Evolutionary conservation across 2,329 filamentous ascomycete species (phyloP).

Genomic region (Ophiostoma triangulosporum): DNA sequence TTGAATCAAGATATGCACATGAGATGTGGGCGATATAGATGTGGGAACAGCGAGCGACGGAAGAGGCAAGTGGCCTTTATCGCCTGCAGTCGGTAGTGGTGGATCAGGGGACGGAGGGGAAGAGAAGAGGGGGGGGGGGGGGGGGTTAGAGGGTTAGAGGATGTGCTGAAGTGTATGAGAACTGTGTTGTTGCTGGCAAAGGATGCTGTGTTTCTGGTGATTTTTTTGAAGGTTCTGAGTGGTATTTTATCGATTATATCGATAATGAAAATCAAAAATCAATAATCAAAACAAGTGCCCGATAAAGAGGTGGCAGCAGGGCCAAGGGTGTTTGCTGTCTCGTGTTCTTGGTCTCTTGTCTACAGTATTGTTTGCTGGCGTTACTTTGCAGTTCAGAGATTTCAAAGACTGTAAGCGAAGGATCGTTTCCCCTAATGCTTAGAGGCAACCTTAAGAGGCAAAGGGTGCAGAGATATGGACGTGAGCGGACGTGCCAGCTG

Average conservation of each 20-base stretch:
- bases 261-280: no score
- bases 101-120: neutral
- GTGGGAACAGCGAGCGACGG: neutral
- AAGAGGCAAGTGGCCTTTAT: neutral
- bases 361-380: neutral
- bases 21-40: neutral
- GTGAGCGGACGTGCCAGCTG: slow-evolving; percentile 12
- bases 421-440: neutral
- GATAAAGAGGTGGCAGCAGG: neutral
- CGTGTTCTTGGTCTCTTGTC: neutral
- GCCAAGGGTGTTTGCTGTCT: neutral
- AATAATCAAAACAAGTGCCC: no score
- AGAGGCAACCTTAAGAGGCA: no score
- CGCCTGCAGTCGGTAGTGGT: neutral
- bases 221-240: neutral
- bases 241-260: neutral
- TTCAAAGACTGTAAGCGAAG: neutral
- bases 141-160: no score
- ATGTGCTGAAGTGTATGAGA: neutral
- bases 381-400: neutral
- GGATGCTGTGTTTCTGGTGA: neutral
- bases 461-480: slow-evolving; percentile 7
- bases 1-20: slow-evolving; percentile 13
- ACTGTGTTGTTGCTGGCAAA: neutral
- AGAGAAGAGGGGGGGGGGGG: neutral